Percentiles rank a stretch among this genome's conserved stretches.
Conservation (phyloP, 2,329 filamentous ascomycete genomes). For the Monosporascus sp. region DNA sequence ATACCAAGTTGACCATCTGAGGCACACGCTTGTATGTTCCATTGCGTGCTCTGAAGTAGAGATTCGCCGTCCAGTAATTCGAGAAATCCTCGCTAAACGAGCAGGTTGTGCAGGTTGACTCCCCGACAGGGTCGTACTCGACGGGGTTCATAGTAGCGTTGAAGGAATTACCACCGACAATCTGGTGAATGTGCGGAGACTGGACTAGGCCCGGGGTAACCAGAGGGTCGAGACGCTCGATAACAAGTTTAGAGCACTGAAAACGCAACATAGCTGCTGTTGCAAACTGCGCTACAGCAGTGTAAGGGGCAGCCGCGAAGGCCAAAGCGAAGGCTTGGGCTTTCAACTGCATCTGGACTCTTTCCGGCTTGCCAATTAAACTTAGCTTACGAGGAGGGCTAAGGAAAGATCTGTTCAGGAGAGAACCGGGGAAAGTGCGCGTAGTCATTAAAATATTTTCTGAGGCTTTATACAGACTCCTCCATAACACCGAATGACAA, state of each 20-base stretch:
- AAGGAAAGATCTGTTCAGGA: neutral
- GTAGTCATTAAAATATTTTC: neutral
- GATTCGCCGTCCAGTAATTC: constrained; percentile 21
- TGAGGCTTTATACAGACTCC: neutral
- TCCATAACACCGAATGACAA: neutral
- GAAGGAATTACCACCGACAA: constrained; percentile 19
- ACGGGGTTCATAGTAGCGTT: constrained; percentile 15
- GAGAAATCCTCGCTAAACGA: constrained; percentile 20
- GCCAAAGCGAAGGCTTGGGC: constrained; percentile 7
- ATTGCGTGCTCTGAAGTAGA: constrained; percentile 20
- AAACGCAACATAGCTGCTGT: constrained; percentile 17
- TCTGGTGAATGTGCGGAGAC: constrained; percentile 19
- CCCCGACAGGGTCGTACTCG: constrained; percentile 12
- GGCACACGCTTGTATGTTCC: constrained; percentile 19
- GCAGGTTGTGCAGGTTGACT: constrained; percentile 19
- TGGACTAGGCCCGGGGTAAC: constrained; percentile 16
- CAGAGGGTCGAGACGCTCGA: constrained; percentile 21
- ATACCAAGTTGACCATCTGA: constrained; percentile 18
- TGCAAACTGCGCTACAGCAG: constrained; percentile 14
- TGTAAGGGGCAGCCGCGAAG: constrained; percentile 12
- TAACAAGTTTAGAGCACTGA: constrained; percentile 18
- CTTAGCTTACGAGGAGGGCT: neutral
- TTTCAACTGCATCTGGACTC: constrained; percentile 13
- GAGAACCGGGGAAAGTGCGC: neutral
- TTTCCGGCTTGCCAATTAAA: neutral